A percentile compares a stretch with the other conserved stretches of the same genome.
phyloP scores from a whole-genome alignment of 2,329 filamentous ascomycete species.

The Lasiodiplodia sp. region DNA sequence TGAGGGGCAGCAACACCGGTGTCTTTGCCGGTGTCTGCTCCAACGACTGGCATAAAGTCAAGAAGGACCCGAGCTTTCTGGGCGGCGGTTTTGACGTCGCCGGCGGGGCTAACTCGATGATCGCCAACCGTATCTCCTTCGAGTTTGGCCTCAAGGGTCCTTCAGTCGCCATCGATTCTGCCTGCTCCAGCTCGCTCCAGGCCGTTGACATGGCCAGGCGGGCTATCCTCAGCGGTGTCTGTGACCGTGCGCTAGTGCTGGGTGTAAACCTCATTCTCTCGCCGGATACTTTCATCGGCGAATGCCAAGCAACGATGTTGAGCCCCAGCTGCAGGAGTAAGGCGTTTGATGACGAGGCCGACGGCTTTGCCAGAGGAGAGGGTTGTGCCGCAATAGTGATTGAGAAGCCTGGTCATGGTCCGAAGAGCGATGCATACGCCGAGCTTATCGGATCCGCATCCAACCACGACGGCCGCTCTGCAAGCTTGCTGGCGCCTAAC shows the following conservation, averaged over 20 bases:
- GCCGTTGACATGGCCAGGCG: constrained; percentile 35
- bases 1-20: constrained; percentile 34
- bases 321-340: constrained; percentile 41
- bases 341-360: constrained; percentile 60
- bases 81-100: background rate
- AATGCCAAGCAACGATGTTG: constrained; percentile 36
- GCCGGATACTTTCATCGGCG: constrained; percentile 30
- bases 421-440: constrained; percentile 60
- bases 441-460: constrained; percentile 51
- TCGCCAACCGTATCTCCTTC: constrained; percentile 41
- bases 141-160: constrained; percentile 42
- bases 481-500: constrained; percentile 51
- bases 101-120: constrained; percentile 34
- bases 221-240: background rate
- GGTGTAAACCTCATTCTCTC: constrained; percentile 31
- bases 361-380: constrained; percentile 71
- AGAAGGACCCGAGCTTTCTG: background rate
- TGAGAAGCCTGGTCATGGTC: constrained; percentile 57
- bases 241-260: constrained; percentile 28
- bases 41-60: constrained; percentile 34
- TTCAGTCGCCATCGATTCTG: constrained; percentile 42
- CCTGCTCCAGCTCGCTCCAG: constrained; percentile 40
- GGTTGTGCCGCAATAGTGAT: constrained; percentile 65
- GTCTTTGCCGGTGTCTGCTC: constrained; percentile 37
- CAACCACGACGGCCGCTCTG: constrained; percentile 59